These are phyloP conservation scores for Dysphania ambrosioides DNA, from an alignment of 148 eudicot genomes.

Conservation along the genomic window DNA sequence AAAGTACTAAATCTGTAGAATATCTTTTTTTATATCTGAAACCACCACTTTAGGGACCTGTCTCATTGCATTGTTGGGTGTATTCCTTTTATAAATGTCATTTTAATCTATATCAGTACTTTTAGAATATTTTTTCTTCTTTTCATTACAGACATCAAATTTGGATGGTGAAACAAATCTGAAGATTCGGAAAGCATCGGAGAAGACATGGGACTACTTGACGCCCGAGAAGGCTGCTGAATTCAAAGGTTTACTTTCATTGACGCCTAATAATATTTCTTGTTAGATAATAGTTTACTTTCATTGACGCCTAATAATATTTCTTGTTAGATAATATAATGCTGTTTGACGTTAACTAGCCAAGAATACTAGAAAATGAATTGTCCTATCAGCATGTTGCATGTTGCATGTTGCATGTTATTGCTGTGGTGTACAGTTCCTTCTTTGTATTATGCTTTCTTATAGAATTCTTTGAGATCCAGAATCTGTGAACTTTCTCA, in stretches of 20 bases:
- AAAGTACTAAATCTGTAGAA: not conserved
- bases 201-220: constrained; percentile 93
- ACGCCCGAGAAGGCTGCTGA: constrained; percentile 70
- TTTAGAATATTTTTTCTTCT: constrained; percentile 10
- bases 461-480: not conserved
- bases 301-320: too few relatives aligned
- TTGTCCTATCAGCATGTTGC: not conserved
- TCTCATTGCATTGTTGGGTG: not conserved
- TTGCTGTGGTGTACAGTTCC: not conserved
- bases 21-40: too few relatives aligned
- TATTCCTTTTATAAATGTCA: too few relatives aligned
- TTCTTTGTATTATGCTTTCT: not conserved
- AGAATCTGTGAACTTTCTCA: not conserved
- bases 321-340: too few relatives aligned
- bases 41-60: too few relatives aligned
- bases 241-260: constrained; percentile 66
- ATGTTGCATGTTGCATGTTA: too few relatives aligned
- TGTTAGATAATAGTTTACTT: too few relatives aligned
- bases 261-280: too few relatives aligned
- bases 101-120: too few relatives aligned
- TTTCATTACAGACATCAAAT: constrained; percentile 74
- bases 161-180: constrained; percentile 97
- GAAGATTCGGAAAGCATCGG: constrained; percentile 94
- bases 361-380: not conserved
- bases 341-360: too few relatives aligned